Conservation (phyloP, 2,329 filamentous ascomycete species). For the Cladobotryum protrusum region DNA sequence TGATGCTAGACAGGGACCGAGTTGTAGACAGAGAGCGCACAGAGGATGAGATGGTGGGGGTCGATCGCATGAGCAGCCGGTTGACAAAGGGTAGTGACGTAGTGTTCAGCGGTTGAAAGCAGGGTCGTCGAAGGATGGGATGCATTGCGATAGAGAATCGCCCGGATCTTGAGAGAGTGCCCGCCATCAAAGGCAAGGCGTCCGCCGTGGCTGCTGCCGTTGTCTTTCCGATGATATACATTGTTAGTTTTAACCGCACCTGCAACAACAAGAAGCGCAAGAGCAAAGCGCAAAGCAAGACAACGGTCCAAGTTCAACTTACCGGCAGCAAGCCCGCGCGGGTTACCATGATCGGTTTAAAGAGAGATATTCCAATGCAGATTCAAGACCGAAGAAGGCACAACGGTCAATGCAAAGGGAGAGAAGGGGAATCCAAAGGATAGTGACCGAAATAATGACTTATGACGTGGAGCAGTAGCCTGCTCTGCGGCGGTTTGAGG, state of each 20-base stretch:
- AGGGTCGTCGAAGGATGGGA: slow-evolving; percentile 21
- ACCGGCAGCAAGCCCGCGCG: slow-evolving; percentile 20
- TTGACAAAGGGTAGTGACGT: slow-evolving; percentile 17
- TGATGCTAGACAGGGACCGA: slow-evolving; percentile 1
- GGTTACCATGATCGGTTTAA: slow-evolving; percentile 7
- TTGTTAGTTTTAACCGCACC: not conserved
- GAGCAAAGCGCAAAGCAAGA: not conserved
- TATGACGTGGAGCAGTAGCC: slow-evolving; percentile 12
- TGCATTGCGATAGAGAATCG: slow-evolving; percentile 21
- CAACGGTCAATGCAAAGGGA: not conserved
- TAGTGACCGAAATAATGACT: not conserved
- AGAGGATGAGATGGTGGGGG: slow-evolving; percentile 16
- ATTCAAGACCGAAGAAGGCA: not conserved
- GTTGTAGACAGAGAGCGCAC: slow-evolving; percentile 16
- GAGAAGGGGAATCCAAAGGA: not conserved
- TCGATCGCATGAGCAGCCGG: slow-evolving; percentile 19
- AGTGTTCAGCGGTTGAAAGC: slow-evolving; percentile 18
- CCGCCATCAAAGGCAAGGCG: slow-evolving; percentile 41
- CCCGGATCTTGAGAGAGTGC: slow-evolving; percentile 33
- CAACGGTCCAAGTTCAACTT: not conserved
- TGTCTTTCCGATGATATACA: slow-evolving; percentile 7
- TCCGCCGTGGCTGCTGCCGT: slow-evolving; percentile 39
- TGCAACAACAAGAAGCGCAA: not conserved
- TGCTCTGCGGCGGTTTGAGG: slow-evolving; percentile 1
- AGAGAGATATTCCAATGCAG: not conserved